Evolutionary conservation across 768 basidiomycete species (phyloP), one percentile per base, ranked within the genome.

Genomic region (Rhodocollybia butyracea): DNA sequence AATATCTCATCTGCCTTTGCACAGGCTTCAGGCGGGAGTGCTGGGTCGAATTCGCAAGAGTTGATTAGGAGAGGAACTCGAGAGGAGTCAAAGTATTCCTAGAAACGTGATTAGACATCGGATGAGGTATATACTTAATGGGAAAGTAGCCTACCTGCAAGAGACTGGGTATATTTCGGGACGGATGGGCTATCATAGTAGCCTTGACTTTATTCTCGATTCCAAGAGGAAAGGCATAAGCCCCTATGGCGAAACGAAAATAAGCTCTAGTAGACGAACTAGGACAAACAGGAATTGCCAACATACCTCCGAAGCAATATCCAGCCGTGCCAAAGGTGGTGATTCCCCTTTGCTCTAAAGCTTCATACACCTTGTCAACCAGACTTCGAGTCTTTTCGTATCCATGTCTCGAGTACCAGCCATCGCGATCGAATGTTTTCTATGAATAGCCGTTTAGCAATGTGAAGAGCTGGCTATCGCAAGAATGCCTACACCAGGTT

Each of bases 1-100:
- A 80, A 60, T 41, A 79, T 64, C 55, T 70, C 63, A 46, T 76
- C 74, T 4, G 72, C 70, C 39, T 62, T 58, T 7, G 57, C 57
- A 51, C 71, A 71, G 19, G 59, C 48, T 46, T 71, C 68, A 2
- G 30, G 24, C 10, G 71, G 67, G 66, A 77, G 75, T 56, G 43
- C 30, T 2, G 43, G 17, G 57, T 76, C 73, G 4, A 63, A 29
- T 41, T 72, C 69, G 58, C 76, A 74, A 12, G 70, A 68, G 63
- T 76, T 73, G 63, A 77, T 71, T 24, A 79, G 68, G 32, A 77
- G 69, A 21, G 78, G 78, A 1, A 69, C 71, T 21, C 65, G 66
- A 5, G 74, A 59, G 22, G 51, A 54, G 17, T 57, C 46, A 50
- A 69, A 65, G 61, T 73, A 76, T 58, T 59, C 66, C 72, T 75